Evolutionary conservation across 768 basidiomycete genomes (phyloP).

Genomic region (Phallus indusiatus): DNA sequence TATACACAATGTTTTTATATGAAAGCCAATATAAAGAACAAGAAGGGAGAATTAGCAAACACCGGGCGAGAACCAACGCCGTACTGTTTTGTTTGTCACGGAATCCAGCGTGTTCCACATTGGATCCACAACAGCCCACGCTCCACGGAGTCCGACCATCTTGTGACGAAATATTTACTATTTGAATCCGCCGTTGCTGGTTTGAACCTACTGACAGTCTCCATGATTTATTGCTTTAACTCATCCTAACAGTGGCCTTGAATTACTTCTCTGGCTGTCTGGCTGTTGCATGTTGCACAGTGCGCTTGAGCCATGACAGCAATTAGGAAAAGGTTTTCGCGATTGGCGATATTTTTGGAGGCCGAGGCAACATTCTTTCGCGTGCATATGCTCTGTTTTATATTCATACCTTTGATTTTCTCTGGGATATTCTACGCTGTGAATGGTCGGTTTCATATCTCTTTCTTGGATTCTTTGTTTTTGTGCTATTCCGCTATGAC

Average conservation of each 20-base stretch:
- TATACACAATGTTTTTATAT: neutral
- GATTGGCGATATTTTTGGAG: neutral
- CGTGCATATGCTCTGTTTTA: slow-evolving; percentile 2
- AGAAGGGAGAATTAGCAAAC: neutral
- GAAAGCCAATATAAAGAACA: neutral
- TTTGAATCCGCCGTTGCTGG: neutral
- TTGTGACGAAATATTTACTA: neutral
- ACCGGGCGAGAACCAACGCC: neutral
- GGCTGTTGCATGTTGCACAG: too few species aligned
- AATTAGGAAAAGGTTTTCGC: neutral
- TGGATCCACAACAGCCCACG: neutral
- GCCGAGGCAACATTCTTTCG: slow-evolving; percentile 4
- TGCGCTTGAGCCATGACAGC: neutral
- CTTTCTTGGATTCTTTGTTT: slow-evolving; percentile 44
- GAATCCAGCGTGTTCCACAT: neutral
- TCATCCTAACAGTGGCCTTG: too few species aligned
- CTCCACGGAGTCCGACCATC: neutral
- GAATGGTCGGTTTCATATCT: slow-evolving; percentile 62
- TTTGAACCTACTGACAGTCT: too few species aligned
- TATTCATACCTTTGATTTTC: slow-evolving; percentile 1
- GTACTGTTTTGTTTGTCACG: neutral
- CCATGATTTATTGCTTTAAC: too few species aligned
- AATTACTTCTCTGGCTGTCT: too few species aligned
- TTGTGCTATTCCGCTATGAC: slow-evolving; percentile 28
- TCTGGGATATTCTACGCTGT: slow-evolving; percentile 67